These are phyloP conservation scores for Eucalyptus erythrocorys DNA, from an alignment of 345 rosid genomes.

Conservation along the genomic window DNA sequence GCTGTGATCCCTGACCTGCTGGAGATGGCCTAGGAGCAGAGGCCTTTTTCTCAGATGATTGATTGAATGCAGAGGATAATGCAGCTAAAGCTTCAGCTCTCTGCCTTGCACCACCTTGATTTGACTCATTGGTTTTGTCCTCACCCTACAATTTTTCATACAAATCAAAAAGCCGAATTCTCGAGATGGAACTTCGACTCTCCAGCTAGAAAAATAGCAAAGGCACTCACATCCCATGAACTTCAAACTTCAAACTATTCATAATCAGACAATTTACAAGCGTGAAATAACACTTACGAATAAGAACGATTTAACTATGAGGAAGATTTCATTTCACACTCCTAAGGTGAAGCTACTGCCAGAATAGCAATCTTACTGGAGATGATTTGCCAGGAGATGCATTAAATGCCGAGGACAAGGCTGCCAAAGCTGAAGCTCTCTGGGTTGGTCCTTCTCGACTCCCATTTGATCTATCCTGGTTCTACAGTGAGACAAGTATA, in stretches of 20 bases:
- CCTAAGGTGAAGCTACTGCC: not conserved
- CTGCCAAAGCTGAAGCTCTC: slow-evolving; percentile 96
- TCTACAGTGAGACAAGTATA: not conserved
- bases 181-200: not conserved
- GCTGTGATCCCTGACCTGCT: slow-evolving; percentile 57
- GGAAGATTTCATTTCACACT: not conserved
- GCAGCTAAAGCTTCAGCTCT: slow-evolving; percentile 89
- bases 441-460: slow-evolving; percentile 88
- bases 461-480: slow-evolving; percentile 67
- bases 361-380: slow-evolving; percentile 20
- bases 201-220: not conserved
- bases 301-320: not conserved
- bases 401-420: slow-evolving; percentile 77
- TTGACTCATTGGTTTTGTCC: slow-evolving; percentile 53
- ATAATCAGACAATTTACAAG: not conserved
- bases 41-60: slow-evolving; percentile 39
- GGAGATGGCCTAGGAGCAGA: slow-evolving; percentile 29
- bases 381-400: slow-evolving; percentile 48
- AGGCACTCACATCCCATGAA: not conserved
- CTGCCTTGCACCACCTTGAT: slow-evolving; percentile 61
- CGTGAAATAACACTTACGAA: not conserved
- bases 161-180: not conserved
- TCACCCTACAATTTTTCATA: slow-evolving; percentile 11
- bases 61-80: slow-evolving; percentile 60
- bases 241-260: not conserved